These are phyloP conservation scores for Fusarium nurragi DNA, from an alignment of 2,329 filamentous ascomycete species.

Conservation along the genomic window DNA sequence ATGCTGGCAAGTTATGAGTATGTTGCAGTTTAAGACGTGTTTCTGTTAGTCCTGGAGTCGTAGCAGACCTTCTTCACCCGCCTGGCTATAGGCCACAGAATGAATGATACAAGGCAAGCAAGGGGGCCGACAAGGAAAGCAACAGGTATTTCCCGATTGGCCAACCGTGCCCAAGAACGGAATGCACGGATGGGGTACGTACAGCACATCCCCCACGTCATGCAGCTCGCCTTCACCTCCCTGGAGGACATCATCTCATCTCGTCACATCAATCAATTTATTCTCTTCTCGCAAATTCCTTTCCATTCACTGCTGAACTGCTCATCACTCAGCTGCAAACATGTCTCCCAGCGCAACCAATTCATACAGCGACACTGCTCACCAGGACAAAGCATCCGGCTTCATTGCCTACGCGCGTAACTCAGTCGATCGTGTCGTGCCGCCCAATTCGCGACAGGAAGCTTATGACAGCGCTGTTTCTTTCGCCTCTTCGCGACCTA, in stretches of 20 bases:
- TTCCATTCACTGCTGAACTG: neutral
- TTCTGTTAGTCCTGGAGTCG: too few species aligned
- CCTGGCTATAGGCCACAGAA: too few species aligned
- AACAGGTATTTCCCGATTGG: slow-evolving; percentile 5
- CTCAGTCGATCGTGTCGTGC: slow-evolving; percentile 62
- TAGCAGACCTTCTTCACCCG: too few species aligned
- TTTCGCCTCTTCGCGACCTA: slow-evolving; percentile 71
- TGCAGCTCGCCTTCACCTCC: slow-evolving; percentile 5
- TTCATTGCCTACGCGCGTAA: slow-evolving; percentile 54
- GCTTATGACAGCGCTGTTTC: slow-evolving; percentile 61
- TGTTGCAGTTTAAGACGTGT: too few species aligned
- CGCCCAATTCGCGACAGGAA: slow-evolving; percentile 67
- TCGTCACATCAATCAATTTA: neutral
- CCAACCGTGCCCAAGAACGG: neutral
- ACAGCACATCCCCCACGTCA: slow-evolving; percentile 30
- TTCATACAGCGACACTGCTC: slow-evolving; percentile 40
- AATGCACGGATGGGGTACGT: slow-evolving; percentile 9
- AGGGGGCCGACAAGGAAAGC: neutral
- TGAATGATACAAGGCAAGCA: neutral
- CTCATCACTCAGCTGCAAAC: neutral
- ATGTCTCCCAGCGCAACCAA: slow-evolving; percentile 25
- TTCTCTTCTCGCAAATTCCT: neutral
- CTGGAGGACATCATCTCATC: neutral
- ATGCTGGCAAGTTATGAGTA: too few species aligned
- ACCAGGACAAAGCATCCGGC: slow-evolving; percentile 48